Base-by-base conservation (phyloP, 345 rosid species). In the Theobroma cacao region DNA sequence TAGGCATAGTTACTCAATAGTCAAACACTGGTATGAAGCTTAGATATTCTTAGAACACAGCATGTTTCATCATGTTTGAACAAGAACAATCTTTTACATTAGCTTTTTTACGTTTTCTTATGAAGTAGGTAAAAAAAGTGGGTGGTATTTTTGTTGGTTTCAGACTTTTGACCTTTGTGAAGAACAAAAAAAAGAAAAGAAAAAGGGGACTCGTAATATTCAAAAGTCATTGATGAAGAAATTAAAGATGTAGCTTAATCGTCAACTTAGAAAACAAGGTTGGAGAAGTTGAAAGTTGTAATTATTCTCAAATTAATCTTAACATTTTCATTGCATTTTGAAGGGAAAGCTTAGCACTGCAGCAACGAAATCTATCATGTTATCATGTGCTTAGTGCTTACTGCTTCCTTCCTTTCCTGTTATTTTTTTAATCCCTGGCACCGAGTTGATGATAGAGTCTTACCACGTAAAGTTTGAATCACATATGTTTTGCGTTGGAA, bases 401-500 rank as follows among this genome's bases (percentile, higher is more conserved):
- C 38, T 47, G 75, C 15, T 9, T 70, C 18, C 26, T 31, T 41
- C 43, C 33, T 20, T 22, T 20, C 6, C 40, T 70, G 10, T 71
- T 67, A 22, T 13, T 13, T 2, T 1, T 1, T 24, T 10, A 10
- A 7, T 41, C 72, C 2, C 31, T 41, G 20, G 52, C 30, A 55
- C 10, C 18, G 66, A 36, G 66, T 74, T 53, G 52, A 34, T 55
- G 0, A n/a, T 30, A 3, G 5, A 31, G 30, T 36, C 31, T 55
- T n/a, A 4, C n/a, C n/a, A n/a, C 13, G 22, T 24, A 18, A 34
- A 73, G 9, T 66, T 82, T 78, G 80, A 82, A 74, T 47, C 33
- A 58, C 14, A 60, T 62, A 67, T 17, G 70, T 69, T n/a, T 67
- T 36, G 72, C 83, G 6, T 84, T 83, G 90, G 87, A 80, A 85